Percentiles rank a stretch among this genome's conserved stretches.
Evolutionary conservation across 495 filamentous ascomycete genomes (phyloP).

Genomic region (Aspergillus incahuasiensis): DNA sequence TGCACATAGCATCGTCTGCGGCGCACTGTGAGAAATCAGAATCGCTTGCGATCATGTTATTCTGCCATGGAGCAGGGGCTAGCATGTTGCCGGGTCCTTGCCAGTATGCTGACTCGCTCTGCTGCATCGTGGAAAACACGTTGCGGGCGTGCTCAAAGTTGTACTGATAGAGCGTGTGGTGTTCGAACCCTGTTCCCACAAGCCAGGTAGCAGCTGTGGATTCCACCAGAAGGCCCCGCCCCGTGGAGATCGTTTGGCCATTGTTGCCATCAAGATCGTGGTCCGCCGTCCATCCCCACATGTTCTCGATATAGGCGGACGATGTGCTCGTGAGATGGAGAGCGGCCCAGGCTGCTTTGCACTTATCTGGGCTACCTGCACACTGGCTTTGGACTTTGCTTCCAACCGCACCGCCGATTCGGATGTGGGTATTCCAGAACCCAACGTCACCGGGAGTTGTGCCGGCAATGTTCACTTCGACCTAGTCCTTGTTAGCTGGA

Average conservation of each 20-base stretch:
- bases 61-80: conserved; percentile 44
- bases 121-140: conserved; percentile 44
- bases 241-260: conserved; percentile 43
- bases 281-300: conserved; percentile 58
- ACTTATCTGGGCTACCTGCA: conserved; percentile 29
- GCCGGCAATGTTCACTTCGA: conserved; percentile 50
- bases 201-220: conserved; percentile 41
- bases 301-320: conserved; percentile 52
- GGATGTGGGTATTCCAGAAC: conserved; percentile 53
- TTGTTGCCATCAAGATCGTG: conserved; percentile 43
- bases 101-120: conserved; percentile 47
- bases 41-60: conserved; percentile 34
- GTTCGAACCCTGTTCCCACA: conserved; percentile 39
- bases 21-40: conserved; percentile 35
- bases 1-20: conserved; percentile 31
- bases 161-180: conserved; percentile 49
- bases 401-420: conserved; percentile 48
- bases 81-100: conserved; percentile 32
- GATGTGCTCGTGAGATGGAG: conserved; percentile 45
- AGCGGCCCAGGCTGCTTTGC: conserved; percentile 49
- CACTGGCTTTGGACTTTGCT: conserved; percentile 39
- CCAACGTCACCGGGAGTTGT: conserved; percentile 49
- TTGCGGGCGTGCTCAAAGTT: conserved; percentile 45
- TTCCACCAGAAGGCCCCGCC: conserved; percentile 48
- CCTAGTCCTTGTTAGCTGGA: conserved; percentile 5